Conservation (phyloP, 129 eudicot species). For the Pseudognaphalium luteoalbum region DNA sequence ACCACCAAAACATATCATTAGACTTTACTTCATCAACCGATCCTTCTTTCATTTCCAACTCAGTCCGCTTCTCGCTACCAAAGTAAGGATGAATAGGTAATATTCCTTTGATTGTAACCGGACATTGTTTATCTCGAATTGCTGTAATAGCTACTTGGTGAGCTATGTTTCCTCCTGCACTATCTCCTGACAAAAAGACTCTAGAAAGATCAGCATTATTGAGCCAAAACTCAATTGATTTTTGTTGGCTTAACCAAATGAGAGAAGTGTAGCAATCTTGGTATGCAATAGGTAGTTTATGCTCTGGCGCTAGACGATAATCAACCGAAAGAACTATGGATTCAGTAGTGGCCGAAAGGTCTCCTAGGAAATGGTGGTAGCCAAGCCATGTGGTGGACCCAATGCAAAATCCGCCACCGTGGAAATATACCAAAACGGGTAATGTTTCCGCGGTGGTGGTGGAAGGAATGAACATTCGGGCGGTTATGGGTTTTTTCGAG, state of each 20-base stretch:
- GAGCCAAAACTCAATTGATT: constrained; percentile 51
- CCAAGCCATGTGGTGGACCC: constrained; percentile 85
- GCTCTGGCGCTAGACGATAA: constrained; percentile 83
- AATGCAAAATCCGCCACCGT: constrained; percentile 85
- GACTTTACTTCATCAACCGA: constrained; percentile 44
- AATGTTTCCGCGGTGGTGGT: constrained; percentile 20
- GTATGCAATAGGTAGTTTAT: constrained; percentile 74
- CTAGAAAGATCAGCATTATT: constrained; percentile 51
- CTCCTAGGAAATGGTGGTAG: constrained; percentile 73
- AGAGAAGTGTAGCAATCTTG: constrained; percentile 66
- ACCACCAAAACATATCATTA: constrained; percentile 83
- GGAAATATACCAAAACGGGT: constrained; percentile 67
- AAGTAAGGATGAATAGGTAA: constrained; percentile 75
- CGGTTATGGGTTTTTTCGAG: constrained; percentile 53
- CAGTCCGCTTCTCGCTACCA: constrained; percentile 69
- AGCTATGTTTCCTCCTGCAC: constrained; percentile 94
- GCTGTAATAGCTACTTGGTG: constrained; percentile 60
- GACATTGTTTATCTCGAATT: constrained; percentile 23
- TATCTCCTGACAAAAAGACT: constrained; percentile 78
- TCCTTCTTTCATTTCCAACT: constrained; percentile 41
- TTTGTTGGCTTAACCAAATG: constrained; percentile 49
- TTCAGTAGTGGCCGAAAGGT: constrained; percentile 44
- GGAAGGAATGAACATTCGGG: constrained; percentile 58
- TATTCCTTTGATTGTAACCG: constrained; percentile 45
- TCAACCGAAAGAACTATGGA: constrained; percentile 68